phyloP scores from a whole-genome alignment of 257 asterid species.

The Primulina huaijiensis region DNA sequence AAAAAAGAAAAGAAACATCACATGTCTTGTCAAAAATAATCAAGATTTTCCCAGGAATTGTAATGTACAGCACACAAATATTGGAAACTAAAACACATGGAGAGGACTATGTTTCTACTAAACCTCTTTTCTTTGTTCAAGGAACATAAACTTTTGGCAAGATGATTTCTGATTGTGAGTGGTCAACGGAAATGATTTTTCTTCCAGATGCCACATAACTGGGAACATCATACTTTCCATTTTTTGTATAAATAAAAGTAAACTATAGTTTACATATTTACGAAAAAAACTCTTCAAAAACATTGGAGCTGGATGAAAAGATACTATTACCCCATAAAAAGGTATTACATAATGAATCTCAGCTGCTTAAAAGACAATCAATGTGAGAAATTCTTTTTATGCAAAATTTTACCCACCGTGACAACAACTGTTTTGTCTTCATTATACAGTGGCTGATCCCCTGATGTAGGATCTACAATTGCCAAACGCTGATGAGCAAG shows the following conservation, averaged over 20 bases:
- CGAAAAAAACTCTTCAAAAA: background rate
- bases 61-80: slow-evolving; percentile 11
- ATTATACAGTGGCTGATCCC: slow-evolving; percentile 96
- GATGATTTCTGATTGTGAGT: background rate
- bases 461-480: slow-evolving; percentile 91
- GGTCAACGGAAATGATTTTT: background rate
- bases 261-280: slow-evolving; percentile 15
- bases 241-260: too few species aligned
- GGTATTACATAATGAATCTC: slow-evolving; percentile 6
- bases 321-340: slow-evolving; percentile 2
- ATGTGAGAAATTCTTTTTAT: slow-evolving; percentile 5
- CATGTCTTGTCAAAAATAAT: background rate
- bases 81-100: slow-evolving; percentile 10
- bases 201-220: background rate
- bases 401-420: slow-evolving; percentile 54
- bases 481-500: slow-evolving; percentile 97
- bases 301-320: background rate
- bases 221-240: background rate
- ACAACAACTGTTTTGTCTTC: slow-evolving; percentile 92
- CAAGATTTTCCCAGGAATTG: slow-evolving; percentile 1
- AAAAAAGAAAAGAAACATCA: background rate
- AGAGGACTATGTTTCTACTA: background rate
- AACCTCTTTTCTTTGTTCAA: background rate
- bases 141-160: background rate
- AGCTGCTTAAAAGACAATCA: slow-evolving; percentile 6